Percentiles rank a stretch among this genome's conserved stretches.
These are phyloP conservation scores for Umbelopsis sp. DNA, from an alignment of 371 early-diverging fungal species.

Conservation along the genomic window DNA sequence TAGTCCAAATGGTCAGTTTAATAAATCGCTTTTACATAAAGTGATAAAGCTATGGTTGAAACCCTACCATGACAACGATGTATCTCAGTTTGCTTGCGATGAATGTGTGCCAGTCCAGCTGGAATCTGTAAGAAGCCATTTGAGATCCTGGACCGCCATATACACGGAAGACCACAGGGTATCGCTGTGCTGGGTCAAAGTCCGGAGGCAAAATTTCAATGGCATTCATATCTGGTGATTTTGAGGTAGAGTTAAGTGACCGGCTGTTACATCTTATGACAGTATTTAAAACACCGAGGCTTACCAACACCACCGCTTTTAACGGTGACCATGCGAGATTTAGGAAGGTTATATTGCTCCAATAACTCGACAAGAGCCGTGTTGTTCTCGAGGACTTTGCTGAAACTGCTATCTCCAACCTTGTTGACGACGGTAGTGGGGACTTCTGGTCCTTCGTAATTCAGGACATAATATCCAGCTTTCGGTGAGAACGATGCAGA, in stretches of 20 bases:
- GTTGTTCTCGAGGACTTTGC: slow-evolving; percentile 62
- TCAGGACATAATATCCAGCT: slow-evolving; percentile 72
- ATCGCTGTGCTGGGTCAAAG: slow-evolving; percentile 71
- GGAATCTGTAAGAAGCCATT: slow-evolving; percentile 70
- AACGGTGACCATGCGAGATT: slow-evolving; percentile 55
- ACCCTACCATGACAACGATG: slow-evolving; percentile 65
- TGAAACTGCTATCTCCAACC: slow-evolving; percentile 53
- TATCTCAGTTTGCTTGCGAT: slow-evolving; percentile 66
- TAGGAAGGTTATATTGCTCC: slow-evolving; percentile 61
- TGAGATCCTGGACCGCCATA: slow-evolving; percentile 96
- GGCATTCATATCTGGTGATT: slow-evolving; percentile 75
- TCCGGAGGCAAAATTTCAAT: slow-evolving; percentile 82
- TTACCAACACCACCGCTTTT: slow-evolving; percentile 57
- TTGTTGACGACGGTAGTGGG: slow-evolving; percentile 80
- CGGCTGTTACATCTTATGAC: too few relatives aligned
- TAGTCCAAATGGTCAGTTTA: slow-evolving; percentile 23
- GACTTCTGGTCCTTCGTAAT: slow-evolving; percentile 87
- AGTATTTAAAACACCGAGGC: background rate
- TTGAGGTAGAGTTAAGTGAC: too few relatives aligned
- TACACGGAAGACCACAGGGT: slow-evolving; percentile 89
- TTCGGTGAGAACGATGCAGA: slow-evolving; percentile 75
- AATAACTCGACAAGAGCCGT: slow-evolving; percentile 42
- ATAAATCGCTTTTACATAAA: background rate
- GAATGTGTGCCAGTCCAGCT: slow-evolving; percentile 76
- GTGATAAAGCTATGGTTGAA: background rate